These are phyloP conservation scores for Colletotrichum limetticola DNA, from an alignment of 2,329 filamentous ascomycete genomes.

Conservation along the genomic window DNA sequence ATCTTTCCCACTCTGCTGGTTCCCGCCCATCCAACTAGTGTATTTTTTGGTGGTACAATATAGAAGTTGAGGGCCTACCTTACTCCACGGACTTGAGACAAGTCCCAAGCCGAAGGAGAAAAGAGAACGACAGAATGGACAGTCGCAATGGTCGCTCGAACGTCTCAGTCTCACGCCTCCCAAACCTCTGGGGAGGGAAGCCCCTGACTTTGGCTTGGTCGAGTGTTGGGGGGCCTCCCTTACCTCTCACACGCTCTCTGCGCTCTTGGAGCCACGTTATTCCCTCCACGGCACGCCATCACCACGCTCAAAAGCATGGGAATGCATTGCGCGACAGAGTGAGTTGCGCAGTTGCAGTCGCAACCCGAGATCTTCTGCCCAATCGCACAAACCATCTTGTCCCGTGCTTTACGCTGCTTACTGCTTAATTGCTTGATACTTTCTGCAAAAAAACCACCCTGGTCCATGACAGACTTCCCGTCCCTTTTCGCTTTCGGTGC, in stretches of 20 bases:
- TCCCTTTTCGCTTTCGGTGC: not conserved
- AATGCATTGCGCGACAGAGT: not conserved
- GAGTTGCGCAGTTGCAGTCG: not conserved
- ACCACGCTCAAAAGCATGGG: not conserved
- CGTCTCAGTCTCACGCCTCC: not conserved
- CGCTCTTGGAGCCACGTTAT: not conserved
- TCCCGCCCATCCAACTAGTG: not conserved
- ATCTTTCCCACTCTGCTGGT: not conserved
- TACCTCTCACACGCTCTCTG: not conserved
- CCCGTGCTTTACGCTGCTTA: not conserved
- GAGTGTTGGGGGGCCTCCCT: not conserved
- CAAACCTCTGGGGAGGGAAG: slow-evolving; percentile 8
- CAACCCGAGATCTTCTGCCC: not conserved
- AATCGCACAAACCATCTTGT: not conserved
- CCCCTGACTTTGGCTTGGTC: not conserved
- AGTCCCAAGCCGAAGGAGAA: slow-evolving; percentile 5
- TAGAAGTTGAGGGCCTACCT: no score
- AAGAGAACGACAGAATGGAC: not conserved
- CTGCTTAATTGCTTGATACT: not conserved
- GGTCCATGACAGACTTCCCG: not conserved
- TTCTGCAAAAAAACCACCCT: not conserved
- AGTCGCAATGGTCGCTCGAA: not conserved
- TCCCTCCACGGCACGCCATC: not conserved
- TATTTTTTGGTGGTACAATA: no score
- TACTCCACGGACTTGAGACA: slow-evolving; percentile 28